Conservation (phyloP, 2,329 filamentous ascomycete genomes). For the Paecilomyces fulvus region DNA sequence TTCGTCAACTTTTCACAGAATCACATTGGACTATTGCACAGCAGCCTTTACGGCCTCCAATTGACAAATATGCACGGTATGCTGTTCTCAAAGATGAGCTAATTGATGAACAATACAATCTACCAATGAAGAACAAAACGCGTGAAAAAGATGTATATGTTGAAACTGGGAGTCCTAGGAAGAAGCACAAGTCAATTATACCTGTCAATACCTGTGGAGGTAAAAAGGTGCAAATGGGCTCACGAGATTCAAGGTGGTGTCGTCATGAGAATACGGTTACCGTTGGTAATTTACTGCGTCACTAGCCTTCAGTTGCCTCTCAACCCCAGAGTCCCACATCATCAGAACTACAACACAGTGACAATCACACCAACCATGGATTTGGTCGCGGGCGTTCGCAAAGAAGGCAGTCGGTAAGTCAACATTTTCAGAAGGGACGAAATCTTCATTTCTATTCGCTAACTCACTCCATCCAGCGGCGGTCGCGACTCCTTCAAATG, state of each 20-base stretch:
- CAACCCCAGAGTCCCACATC: not conserved
- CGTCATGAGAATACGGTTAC: not conserved
- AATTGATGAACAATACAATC: too few species aligned
- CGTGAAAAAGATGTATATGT: too few species aligned
- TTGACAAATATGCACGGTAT: too few species aligned
- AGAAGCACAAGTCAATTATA: too few species aligned
- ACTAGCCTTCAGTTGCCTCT: not conserved
- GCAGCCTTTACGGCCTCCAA: too few species aligned
- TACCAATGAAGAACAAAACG: too few species aligned
- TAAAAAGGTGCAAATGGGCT: too few species aligned
- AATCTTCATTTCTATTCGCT: not conserved
- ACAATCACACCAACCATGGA: slow-evolving; percentile 56
- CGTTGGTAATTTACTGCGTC: not conserved
- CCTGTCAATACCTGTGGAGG: too few species aligned
- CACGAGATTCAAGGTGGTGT: not conserved
- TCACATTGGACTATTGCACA: too few species aligned
- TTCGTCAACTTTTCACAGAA: too few species aligned
- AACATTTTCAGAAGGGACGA: not conserved
- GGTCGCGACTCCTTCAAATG: slow-evolving; percentile 89
- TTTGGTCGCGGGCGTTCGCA: slow-evolving; percentile 83
- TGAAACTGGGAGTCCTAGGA: too few species aligned
- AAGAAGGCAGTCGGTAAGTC: slow-evolving; percentile 65
- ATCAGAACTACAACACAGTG: not conserved
- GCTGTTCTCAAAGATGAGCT: too few species aligned
- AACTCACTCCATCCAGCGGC: slow-evolving; percentile 46